Base-by-base conservation (phyloP, 495 filamentous ascomycete species). In the Aspergillus cavernicola region DNA sequence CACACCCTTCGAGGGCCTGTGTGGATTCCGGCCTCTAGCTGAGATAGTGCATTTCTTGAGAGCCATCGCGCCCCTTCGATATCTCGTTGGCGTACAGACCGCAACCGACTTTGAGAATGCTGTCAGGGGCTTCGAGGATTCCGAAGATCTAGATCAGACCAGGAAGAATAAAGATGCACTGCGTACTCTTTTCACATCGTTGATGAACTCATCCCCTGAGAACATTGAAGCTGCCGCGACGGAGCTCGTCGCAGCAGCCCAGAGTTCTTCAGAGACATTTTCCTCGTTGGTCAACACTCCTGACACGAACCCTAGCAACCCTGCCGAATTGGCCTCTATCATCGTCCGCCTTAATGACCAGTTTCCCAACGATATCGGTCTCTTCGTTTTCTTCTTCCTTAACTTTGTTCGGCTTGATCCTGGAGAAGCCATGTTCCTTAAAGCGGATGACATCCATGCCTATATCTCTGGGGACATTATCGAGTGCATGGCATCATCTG, bases 401-500 rank as follows among this genome's bases (percentile, higher is more conserved):
- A 92, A 92, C 74, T 90, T 88, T 58, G 83, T 92, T 60, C 82
- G 81, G 58, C 76, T 98, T 11, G 73, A 85, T 15, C 81, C 90
- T 8, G 93, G 93, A 28, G 92, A 98, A 68, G 93, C 92, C 13
- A 90, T 98, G 78, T 98, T 97, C 73, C 74, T 98, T 19, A 89
- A 88, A 60, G 93, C 93, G 13, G 90, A 98, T 61, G 93, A 97
- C 60, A 96, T 97, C 55, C 93, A 98, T 65, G 93, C 93, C 16
- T 98, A 98, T 67, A 78, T 98, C 28, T 90, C 86, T 20, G 93
- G 93, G 38, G 93, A 98, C 53, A 96, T 98, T 60, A 90, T 98
- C 60, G 93, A 98, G 72, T 97, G 93, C 77, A 98, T 98, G 93
- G 93, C 93, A 1, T 87, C 89, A 18, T 95, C 89, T 29, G 93